These are phyloP conservation scores for Fraxinus nigra DNA, from an alignment of 305 asterid species.

Conservation along the genomic window DNA sequence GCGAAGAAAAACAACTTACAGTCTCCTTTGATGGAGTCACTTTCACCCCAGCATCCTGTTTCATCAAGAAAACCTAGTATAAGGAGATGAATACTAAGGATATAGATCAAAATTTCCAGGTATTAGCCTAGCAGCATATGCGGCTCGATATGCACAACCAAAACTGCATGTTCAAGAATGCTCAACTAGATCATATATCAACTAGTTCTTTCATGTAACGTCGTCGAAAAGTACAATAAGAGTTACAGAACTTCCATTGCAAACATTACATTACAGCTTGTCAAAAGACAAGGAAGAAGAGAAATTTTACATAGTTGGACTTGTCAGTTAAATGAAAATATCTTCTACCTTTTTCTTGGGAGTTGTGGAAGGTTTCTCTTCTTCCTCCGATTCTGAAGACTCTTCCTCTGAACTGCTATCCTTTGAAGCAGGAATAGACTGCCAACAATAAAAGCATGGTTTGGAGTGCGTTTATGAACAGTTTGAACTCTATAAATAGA, in stretches of 20 bases:
- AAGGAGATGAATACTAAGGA: not conserved
- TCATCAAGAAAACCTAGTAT: not conserved
- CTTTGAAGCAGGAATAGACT: constrained; percentile 28
- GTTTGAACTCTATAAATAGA: not conserved
- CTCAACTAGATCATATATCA: not conserved
- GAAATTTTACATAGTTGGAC: not conserved
- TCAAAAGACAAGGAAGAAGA: not conserved
- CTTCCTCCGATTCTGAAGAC: constrained; percentile 36
- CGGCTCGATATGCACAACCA: not conserved
- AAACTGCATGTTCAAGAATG: not conserved
- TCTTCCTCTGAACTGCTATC: constrained; percentile 37
- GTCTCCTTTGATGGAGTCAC: constrained; percentile 26
- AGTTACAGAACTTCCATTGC: not conserved
- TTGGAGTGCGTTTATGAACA: not conserved
- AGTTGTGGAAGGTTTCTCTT: constrained; percentile 33
- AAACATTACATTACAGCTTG: not conserved
- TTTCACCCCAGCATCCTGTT: constrained; percentile 44
- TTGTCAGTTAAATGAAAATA: not conserved
- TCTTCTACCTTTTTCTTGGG: constrained; percentile 48
- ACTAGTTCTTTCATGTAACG: not conserved
- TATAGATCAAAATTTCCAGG: not conserved
- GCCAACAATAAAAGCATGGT: not conserved
- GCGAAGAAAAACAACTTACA: constrained; percentile 30
- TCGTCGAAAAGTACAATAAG: not conserved
- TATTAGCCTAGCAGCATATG: not conserved